These are phyloP conservation scores for Aspergillus viridinutans DNA, from an alignment of 2,329 filamentous ascomycete species.

Conservation along the genomic window DNA sequence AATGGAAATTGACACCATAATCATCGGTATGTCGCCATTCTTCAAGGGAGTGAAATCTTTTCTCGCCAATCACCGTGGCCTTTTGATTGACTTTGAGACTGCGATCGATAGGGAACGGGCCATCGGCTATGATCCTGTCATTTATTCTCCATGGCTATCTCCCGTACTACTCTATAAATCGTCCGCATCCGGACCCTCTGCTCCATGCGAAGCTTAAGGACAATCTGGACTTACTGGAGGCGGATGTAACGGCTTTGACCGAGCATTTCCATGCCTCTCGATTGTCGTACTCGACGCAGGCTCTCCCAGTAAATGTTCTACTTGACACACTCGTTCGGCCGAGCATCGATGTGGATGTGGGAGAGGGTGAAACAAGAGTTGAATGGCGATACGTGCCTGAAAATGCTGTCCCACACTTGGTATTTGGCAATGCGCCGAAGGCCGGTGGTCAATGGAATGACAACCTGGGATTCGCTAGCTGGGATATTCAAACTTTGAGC, in stretches of 20 bases:
- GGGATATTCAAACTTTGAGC: slow-evolving; percentile 57
- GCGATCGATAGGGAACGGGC: slow-evolving; percentile 51
- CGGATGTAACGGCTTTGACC: slow-evolving; percentile 47
- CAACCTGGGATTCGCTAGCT: slow-evolving; percentile 49
- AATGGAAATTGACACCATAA: slow-evolving; percentile 41
- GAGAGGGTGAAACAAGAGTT: slow-evolving; percentile 47
- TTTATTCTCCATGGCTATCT: slow-evolving; percentile 60
- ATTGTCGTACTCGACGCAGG: slow-evolving; percentile 59
- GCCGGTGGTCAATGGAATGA: slow-evolving; percentile 60
- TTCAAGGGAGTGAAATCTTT: slow-evolving; percentile 3
- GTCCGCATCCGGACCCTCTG: slow-evolving; percentile 54
- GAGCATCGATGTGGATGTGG: slow-evolving; percentile 55
- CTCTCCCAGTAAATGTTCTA: slow-evolving; percentile 57
- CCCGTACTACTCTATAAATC: slow-evolving; percentile 50
- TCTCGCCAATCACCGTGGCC: slow-evolving; percentile 8
- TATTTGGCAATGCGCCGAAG: slow-evolving; percentile 48
- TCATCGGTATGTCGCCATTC: slow-evolving; percentile 38
- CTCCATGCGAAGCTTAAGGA: slow-evolving; percentile 53
- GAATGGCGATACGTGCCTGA: slow-evolving; percentile 51
- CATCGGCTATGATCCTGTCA: slow-evolving; percentile 58
- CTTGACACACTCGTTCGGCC: slow-evolving; percentile 57
- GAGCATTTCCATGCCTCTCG: slow-evolving; percentile 55
- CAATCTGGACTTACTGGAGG: slow-evolving; percentile 45
- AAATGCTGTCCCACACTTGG: slow-evolving; percentile 50
- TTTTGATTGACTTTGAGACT: slow-evolving; percentile 7